Base-by-base conservation (phyloP, 345 rosid genomes). In the Corchorus olitorius region DNA sequence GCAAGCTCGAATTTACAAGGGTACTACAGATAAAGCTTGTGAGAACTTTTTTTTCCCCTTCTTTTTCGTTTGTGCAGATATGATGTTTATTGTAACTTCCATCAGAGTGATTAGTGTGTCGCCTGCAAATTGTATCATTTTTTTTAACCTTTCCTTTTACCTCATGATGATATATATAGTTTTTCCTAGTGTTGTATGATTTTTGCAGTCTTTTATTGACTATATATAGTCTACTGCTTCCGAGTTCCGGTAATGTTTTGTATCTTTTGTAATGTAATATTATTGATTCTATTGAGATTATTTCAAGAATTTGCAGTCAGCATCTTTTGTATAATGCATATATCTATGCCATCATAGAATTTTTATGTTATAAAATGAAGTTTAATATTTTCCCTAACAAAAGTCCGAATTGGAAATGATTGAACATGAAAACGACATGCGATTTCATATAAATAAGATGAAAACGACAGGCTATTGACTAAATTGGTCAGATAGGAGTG, bases 121-220 rank as follows among this genome's bases (percentile, higher is more conserved):
- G 55, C 67, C 67, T 48, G 46, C 59, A 75, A 74, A 43, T 55
- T 77, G 83, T 79, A 79, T 70, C 55, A 62, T 79, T 80, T 65
- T 20, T 50, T 50, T 14, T 27, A 46, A 16, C 50, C 22, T 16
- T 11, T 37, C 70, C 19, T 33, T 39, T 20, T 17, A 41, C 34
- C 34, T 17, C n/a, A 15, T 16, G 27, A 27, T 27, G 27, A 27
- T 27, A 27, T 27, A 27, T 27, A 27, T 27, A 27, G 27, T 27
- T 27, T 27, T 27, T 14, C 22, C 45, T 33, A 9, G 45, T 46
- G 59, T 43, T 80, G 82, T 78, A 78, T 77, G 81, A 78, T 81
- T 71, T 76, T 65, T 73, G 12, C 52, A 43, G 74, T 49, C 67
- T 63, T 64, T 75, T 58, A 46, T 67, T 62, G 35, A 34, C n/a